phyloP scores from a whole-genome alignment of 1,139 yeast species.

The Candida albicans region DNA sequence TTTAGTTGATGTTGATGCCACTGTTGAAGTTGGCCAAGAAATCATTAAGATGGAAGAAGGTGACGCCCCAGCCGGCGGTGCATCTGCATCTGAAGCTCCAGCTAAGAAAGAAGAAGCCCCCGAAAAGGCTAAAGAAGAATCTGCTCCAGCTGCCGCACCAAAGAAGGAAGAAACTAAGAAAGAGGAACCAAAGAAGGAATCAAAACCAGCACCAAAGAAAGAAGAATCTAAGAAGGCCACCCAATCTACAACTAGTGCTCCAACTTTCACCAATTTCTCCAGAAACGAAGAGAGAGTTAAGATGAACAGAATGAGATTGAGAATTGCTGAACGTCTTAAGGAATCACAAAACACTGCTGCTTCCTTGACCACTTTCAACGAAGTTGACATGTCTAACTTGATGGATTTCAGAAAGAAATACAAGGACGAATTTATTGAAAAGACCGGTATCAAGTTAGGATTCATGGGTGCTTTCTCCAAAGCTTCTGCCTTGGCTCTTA shows the following conservation, averaged over 20 bases:
- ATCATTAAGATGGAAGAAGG: constrained; percentile 89
- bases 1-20: constrained; percentile 83
- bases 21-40: constrained; percentile 96
- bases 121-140: constrained; percentile 57
- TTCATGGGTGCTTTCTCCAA: constrained; percentile 98
- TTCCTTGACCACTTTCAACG: constrained; percentile 95
- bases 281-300: constrained; percentile 91
- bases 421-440: constrained; percentile 94
- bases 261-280: constrained; percentile 63
- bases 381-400: constrained; percentile 92
- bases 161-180: constrained; percentile 20
- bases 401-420: constrained; percentile 94
- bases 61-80: constrained; percentile 72
- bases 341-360: constrained; percentile 99
- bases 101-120: constrained; percentile 30
- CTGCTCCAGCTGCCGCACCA: constrained; percentile 41
- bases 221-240: constrained; percentile 17
- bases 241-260: constrained; percentile 23
- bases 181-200: constrained; percentile 44
- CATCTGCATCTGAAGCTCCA: constrained; percentile 31
- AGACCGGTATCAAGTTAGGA: constrained; percentile 93
- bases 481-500: constrained; percentile 91
- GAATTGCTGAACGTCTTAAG: constrained; percentile 99
- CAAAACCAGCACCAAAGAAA: constrained; percentile 21
- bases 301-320: constrained; percentile 99